phyloP scores from a whole-genome alignment of 208 protist genomes.

The Balamuthia mandrillaris region DNA sequence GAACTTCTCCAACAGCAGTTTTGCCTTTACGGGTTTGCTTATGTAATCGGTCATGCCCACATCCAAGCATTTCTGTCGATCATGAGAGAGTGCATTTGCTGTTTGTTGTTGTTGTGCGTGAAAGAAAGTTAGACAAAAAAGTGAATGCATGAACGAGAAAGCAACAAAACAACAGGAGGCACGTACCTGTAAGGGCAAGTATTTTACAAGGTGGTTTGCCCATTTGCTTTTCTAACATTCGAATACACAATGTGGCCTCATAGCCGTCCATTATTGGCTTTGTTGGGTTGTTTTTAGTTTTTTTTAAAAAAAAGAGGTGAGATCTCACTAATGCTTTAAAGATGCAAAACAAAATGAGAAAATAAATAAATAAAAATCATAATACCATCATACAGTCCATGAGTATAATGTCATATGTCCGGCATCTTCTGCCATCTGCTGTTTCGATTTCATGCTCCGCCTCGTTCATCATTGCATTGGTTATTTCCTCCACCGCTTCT shows the following conservation, averaged over 20 bases:
- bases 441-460: too few relatives aligned
- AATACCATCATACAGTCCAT: slow-evolving; percentile 30
- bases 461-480: slow-evolving; percentile 4
- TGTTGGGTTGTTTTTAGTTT: too few relatives aligned
- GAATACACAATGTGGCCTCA: neutral
- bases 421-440: too few relatives aligned
- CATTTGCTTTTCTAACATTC: neutral
- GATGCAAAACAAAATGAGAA: neutral
- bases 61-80: slow-evolving; percentile 21
- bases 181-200: neutral
- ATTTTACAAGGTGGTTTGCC: slow-evolving; percentile 3
- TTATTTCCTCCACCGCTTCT: neutral
- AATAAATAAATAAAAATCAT: neutral
- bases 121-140: too few relatives aligned
- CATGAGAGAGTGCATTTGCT: neutral
- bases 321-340: neutral
- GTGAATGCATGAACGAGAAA: too few relatives aligned
- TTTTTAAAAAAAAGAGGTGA: neutral
- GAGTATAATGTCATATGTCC: slow-evolving; percentile 18
- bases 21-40: neutral
- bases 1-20: slow-evolving; percentile 1
- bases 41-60: slow-evolving; percentile 10
- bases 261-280: slow-evolving; percentile 28
- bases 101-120: too few relatives aligned
- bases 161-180: too few relatives aligned